Evolutionary conservation across 345 rosid species (phyloP).

Genomic region (Citrus hindsii): DNA sequence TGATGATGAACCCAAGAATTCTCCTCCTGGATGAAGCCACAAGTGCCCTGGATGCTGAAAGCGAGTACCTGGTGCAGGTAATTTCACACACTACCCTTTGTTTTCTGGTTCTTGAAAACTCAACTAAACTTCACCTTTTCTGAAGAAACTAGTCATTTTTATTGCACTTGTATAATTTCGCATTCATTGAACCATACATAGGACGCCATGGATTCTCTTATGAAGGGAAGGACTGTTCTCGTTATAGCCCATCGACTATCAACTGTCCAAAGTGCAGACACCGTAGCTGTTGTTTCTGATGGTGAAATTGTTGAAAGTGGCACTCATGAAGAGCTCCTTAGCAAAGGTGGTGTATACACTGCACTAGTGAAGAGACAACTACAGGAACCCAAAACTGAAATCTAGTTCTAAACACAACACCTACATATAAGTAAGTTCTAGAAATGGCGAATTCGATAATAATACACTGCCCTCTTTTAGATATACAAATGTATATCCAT

Average conservation of each 20-base stretch:
- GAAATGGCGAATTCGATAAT: not conserved
- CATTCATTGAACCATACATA: slow-evolving; percentile 7
- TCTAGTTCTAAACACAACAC: not conserved
- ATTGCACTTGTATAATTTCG: not conserved
- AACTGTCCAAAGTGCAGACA: slow-evolving; percentile 80
- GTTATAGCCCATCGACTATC: slow-evolving; percentile 96
- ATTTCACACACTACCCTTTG: not conserved
- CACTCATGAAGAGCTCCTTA: slow-evolving; percentile 40
- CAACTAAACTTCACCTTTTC: not conserved
- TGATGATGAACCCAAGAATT: slow-evolving; percentile 82
- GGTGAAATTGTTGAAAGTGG: slow-evolving; percentile 62
- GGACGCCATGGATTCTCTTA: slow-evolving; percentile 98
- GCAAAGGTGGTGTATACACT: slow-evolving; percentile 49
- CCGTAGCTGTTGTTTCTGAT: slow-evolving; percentile 81
- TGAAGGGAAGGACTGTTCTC: slow-evolving; percentile 90
- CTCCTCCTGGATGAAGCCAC: slow-evolving; percentile 92
- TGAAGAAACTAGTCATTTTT: not conserved
- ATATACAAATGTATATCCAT: not conserved
- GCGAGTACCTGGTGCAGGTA: slow-evolving; percentile 95
- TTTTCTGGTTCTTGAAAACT: not conserved
- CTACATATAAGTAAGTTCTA: not conserved
- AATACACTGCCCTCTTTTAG: not conserved
- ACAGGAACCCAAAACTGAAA: slow-evolving; percentile 19
- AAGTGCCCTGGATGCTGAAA: slow-evolving; percentile 94
- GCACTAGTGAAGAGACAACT: slow-evolving; percentile 27